Percentiles rank a stretch among this genome's conserved stretches.
Evolutionary conservation across 2,329 filamentous ascomycete genomes (phyloP).

Genomic region (Botryotinia convoluta): DNA sequence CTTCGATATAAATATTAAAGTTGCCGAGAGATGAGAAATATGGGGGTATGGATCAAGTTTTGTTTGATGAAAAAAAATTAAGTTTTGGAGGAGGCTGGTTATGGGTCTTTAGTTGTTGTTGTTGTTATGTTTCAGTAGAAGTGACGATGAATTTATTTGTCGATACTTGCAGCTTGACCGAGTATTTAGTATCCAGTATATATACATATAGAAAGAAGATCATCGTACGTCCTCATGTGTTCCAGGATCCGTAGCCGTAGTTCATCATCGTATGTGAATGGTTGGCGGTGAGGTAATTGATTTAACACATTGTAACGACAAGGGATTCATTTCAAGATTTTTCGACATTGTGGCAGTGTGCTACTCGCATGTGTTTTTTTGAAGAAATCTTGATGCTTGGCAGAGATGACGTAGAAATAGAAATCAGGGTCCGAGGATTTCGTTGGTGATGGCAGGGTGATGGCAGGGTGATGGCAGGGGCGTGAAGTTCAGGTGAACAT

Average conservation of each 20-base stretch:
- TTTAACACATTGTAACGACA: not conserved
- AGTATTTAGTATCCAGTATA: slow-evolving; percentile 15
- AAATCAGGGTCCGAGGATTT: not conserved
- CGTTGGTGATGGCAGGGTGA: not conserved
- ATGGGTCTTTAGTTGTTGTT: slow-evolving; percentile 1
- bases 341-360: not conserved
- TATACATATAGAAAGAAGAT: not conserved
- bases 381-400: slow-evolving; percentile 5
- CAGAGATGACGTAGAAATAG: slow-evolving; percentile 11
- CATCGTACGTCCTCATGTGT: not conserved
- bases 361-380: not conserved
- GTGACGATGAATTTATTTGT: not conserved
- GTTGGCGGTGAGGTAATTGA: slow-evolving; percentile 13
- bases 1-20: not conserved
- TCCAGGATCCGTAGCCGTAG: not conserved
- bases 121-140: slow-evolving; percentile 18
- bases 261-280: slow-evolving; percentile 1
- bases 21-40: not conserved
- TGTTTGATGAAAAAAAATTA: not conserved
- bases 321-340: slow-evolving; percentile 11
- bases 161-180: slow-evolving; percentile 14
- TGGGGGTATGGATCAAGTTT: not conserved
- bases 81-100: slow-evolving; percentile 5
- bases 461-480: not conserved
- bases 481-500: not conserved